Conservation (phyloP, 2,329 filamentous ascomycete species). For the Fusarium goolgardi region DNA sequence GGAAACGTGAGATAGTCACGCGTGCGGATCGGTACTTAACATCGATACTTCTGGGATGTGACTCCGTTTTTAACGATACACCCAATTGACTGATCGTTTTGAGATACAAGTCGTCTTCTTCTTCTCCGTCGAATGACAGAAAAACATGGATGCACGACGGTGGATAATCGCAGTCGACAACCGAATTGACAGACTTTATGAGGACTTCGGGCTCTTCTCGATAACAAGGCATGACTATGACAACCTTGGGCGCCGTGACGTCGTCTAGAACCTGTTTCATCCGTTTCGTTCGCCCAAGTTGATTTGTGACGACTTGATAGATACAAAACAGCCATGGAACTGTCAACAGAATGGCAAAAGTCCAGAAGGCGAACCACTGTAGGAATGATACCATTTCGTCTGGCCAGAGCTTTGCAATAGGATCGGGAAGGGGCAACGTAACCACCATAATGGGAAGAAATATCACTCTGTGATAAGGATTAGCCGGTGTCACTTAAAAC, state of each 20-base stretch:
- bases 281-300: conserved; percentile 81
- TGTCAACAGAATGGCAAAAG: conserved; percentile 85
- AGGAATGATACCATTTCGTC: conserved; percentile 73
- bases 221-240: conserved; percentile 97
- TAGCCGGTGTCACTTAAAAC: background rate
- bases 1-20: conserved; percentile 91
- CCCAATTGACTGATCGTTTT: conserved; percentile 87
- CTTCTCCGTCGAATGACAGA: conserved; percentile 91
- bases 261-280: conserved; percentile 89
- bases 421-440: conserved; percentile 82
- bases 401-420: conserved; percentile 80
- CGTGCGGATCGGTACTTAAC: conserved; percentile 84
- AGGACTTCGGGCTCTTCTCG: conserved; percentile 88
- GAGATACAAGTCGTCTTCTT: conserved; percentile 88
- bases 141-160: conserved; percentile 93
- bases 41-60: conserved; percentile 91
- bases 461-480: conserved; percentile 67
- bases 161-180: conserved; percentile 94
- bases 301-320: conserved; percentile 89
- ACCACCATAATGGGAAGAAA: conserved; percentile 96
- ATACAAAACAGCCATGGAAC: conserved; percentile 94
- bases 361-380: conserved; percentile 97
- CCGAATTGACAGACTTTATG: conserved; percentile 87
- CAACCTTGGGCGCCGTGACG: conserved; percentile 87
- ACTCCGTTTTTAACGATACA: conserved; percentile 78